A percentile compares a stretch with the other conserved stretches of the same genome.
Conservation (phyloP, 768 basidiomycete genomes). For the Cytidiella melzeri region DNA sequence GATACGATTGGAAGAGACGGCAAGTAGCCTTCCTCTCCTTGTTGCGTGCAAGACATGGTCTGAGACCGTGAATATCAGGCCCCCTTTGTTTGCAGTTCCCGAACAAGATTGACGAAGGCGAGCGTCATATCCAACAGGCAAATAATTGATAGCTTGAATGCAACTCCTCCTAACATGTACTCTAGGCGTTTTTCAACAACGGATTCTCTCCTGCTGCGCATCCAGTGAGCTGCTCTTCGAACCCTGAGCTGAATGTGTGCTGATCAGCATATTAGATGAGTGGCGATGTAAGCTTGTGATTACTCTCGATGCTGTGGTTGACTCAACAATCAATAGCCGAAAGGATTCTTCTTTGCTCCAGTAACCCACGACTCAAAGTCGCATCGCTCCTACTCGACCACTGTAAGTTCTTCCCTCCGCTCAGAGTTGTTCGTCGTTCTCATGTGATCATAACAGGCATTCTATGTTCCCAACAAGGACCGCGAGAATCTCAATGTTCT, state of each 20-base stretch:
- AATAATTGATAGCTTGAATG: background rate
- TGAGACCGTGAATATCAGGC: background rate
- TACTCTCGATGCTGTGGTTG: no score
- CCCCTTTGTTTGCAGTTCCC: background rate
- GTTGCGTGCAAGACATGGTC: background rate
- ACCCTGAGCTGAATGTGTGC: no score
- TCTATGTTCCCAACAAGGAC: background rate
- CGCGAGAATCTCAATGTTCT: slow-evolving; percentile 3
- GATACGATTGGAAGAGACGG: slow-evolving; percentile 10
- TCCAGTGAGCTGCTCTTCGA: background rate
- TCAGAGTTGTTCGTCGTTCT: background rate
- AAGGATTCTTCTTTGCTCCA: slow-evolving; percentile 11
- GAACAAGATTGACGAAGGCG: background rate
- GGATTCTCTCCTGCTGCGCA: background rate
- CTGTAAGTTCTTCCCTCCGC: slow-evolving; percentile 22
- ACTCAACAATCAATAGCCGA: slow-evolving; percentile 9
- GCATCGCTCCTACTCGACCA: slow-evolving; percentile 19
- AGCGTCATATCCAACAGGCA: background rate
- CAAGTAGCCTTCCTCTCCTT: background rate
- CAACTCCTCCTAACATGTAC: background rate
- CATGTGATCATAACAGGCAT: background rate
- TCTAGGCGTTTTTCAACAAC: background rate
- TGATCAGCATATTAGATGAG: slow-evolving; percentile 10
- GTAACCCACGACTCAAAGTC: slow-evolving; percentile 15
- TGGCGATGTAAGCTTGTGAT: slow-evolving; percentile 16